Percentiles rank a stretch among this genome's conserved stretches.
phyloP scores from a whole-genome alignment of 306 rosid species.

The Cucurbita moschata region DNA sequence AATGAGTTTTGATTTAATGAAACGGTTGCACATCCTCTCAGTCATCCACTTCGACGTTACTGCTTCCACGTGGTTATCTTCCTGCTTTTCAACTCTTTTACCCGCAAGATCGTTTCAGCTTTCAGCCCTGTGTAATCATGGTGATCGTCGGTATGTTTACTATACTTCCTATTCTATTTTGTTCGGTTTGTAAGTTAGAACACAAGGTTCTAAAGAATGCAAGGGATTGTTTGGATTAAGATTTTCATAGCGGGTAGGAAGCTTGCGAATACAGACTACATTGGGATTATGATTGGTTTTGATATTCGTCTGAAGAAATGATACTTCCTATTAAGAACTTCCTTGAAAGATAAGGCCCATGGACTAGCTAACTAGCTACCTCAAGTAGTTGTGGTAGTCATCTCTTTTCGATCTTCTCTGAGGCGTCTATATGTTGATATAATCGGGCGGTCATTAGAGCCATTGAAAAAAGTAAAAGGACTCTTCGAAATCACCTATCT shows the following conservation, averaged over 20 bases:
- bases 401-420: too few species aligned
- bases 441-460: too few species aligned
- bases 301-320: background rate
- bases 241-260: background rate
- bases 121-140: background rate
- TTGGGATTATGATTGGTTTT: background rate
- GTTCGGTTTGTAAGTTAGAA: background rate
- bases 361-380: too few species aligned
- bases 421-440: too few species aligned
- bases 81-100: background rate
- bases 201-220: background rate
- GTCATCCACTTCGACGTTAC: background rate
- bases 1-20: conserved; percentile 29
- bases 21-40: background rate
- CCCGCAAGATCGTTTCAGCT: background rate
- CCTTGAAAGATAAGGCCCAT: too few species aligned
- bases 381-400: too few species aligned
- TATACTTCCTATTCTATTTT: background rate
- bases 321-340: too few species aligned
- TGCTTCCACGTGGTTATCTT: background rate
- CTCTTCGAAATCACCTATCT: too few species aligned
- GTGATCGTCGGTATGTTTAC: background rate
- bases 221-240: background rate
- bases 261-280: background rate
- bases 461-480: too few species aligned